Base-by-base conservation (phyloP, 306 rosid species). In the Styphnolobium japonicum region DNA sequence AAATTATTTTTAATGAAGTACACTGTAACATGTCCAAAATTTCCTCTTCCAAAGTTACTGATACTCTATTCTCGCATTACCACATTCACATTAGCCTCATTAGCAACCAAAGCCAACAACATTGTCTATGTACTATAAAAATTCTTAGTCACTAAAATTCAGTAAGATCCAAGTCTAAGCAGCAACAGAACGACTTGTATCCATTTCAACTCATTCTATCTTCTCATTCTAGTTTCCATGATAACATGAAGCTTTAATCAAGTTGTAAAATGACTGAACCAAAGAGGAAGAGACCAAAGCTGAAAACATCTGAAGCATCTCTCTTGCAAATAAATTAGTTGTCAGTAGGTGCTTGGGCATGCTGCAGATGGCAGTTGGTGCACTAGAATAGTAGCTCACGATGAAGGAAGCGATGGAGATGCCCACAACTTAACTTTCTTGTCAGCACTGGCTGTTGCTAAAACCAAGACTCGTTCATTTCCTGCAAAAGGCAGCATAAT, bases 351-450 rank as follows among this genome's bases (percentile, higher is more conserved):
- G 25, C 42, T 71, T 51, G 51, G 40, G 71, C 76, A 25, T 49
- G 77, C 75, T 45, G 67, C 10, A 14, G 56, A 68, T 67, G 19
- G 76, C 39, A 9, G 19, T 51, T 31, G 48, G 73, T 63, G 60
- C 51, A 55, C 75, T 33, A 39, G 25, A 21, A 73, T 65, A 69
- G 57, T 60, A 57, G 83, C 69, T 77, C 63, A 88, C 15, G 83
- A 84, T n/a, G 78, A 77, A 61, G 69, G 57, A 16, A 78, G 78
- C 0, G 93, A 73, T 16, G 99, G 98, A 52, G 94, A 85, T 25
- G 93, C 92, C 99, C 99, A 96, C 63, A 96, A 84, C 84, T 96
- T 96, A 48, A 93, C 99, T 84, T 96, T 96, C 92, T 96, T 96
- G 88, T 93, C 99, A 51, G 69, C 81, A 73, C 99, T 88, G 33